phyloP scores from a whole-genome alignment of 441 rosid species.

The Aquilaria agallochum region DNA sequence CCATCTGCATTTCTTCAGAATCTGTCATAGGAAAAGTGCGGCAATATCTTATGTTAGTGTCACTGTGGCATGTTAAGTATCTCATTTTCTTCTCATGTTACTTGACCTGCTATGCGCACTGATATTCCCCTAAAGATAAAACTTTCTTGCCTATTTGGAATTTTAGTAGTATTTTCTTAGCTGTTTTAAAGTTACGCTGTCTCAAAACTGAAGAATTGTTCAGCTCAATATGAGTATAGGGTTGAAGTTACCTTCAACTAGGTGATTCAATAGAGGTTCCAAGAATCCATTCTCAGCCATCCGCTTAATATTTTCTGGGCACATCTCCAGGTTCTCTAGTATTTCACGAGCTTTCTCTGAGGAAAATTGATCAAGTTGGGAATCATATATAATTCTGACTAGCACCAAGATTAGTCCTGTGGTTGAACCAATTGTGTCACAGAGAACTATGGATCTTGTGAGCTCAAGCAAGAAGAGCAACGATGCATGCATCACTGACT shows the following conservation, averaged over 20 bases:
- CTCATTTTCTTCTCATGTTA: too few species aligned
- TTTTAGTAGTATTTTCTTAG: too few species aligned
- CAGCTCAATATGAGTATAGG: background rate
- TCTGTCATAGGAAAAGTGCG: slow-evolving; percentile 30
- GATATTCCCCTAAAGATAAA: too few species aligned
- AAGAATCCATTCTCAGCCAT: slow-evolving; percentile 89
- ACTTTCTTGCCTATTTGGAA: too few species aligned
- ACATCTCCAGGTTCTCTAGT: slow-evolving; percentile 55
- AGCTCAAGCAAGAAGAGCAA: slow-evolving; percentile 65
- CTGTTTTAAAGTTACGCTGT: too few species aligned
- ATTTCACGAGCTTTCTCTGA: slow-evolving; percentile 61
- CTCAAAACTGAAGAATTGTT: too few species aligned
- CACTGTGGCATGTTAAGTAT: too few species aligned
- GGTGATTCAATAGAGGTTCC: slow-evolving; percentile 77
- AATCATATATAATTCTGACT: slow-evolving; percentile 57
- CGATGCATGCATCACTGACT: slow-evolving; percentile 45
- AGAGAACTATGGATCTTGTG: slow-evolving; percentile 42
- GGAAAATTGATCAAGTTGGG: slow-evolving; percentile 41
- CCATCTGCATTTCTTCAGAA: slow-evolving; percentile 54
- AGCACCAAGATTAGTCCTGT: slow-evolving; percentile 76
- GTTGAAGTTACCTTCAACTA: slow-evolving; percentile 49
- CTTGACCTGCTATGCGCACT: too few species aligned
- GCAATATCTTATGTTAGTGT: too few species aligned
- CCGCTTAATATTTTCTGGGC: slow-evolving; percentile 54
- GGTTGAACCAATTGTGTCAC: slow-evolving; percentile 53